Percentiles rank a stretch among this genome's conserved stretches.
Conservation (phyloP, 2,329 filamentous ascomycete species). For the Bretziella fagacearum region DNA sequence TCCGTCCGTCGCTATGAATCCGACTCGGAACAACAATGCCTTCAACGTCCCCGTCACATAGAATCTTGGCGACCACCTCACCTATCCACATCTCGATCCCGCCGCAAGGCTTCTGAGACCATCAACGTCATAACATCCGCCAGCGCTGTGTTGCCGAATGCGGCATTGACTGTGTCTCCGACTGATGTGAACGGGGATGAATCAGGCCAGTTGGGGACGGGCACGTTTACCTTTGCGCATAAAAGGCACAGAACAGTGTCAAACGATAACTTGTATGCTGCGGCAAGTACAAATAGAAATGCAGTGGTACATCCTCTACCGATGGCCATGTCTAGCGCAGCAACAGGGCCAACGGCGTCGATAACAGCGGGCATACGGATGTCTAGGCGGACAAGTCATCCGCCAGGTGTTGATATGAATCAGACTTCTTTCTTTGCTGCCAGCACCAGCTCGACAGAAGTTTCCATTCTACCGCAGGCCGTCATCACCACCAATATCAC, state of each 20-base stretch:
- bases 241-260: background rate
- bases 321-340: background rate
- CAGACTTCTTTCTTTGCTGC: constrained; percentile 1
- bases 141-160: background rate
- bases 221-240: constrained; percentile 6
- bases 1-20: constrained; percentile 9
- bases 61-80: constrained; percentile 7
- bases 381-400: constrained; percentile 1
- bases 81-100: constrained; percentile 1
- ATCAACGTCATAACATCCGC: no score
- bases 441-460: background rate
- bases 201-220: background rate
- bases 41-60: constrained; percentile 6
- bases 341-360: constrained; percentile 1
- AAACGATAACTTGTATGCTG: background rate
- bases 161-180: background rate
- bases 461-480: background rate
- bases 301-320: no score
- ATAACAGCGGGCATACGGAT: background rate
- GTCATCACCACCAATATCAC: constrained; percentile 2
- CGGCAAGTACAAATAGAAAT: background rate
- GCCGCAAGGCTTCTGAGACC: background rate
- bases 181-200: background rate
- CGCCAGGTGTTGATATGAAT: constrained; percentile 1
- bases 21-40: constrained; percentile 4